Base-by-base conservation (phyloP, 345 rosid genomes). In the Salix brachista region DNA sequence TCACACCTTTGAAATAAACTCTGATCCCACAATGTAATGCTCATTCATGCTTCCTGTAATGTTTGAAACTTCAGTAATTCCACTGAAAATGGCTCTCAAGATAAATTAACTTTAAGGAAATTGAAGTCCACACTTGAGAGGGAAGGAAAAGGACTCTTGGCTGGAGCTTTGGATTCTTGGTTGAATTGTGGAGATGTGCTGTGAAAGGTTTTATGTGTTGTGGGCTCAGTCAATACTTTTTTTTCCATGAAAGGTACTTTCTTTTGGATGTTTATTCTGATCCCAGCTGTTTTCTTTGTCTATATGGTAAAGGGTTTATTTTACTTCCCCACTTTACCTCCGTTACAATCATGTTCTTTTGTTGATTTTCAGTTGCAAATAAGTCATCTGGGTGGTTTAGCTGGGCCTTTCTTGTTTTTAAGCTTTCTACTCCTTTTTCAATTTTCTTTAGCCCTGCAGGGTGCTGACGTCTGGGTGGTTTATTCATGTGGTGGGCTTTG, bases 221-320 rank as follows among this genome's bases (percentile, higher is more conserved):
- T 88, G 91, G 94, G 91, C 88, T 88, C 90, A 50, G 80, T 78
- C 89, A 70, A 73, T 82, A 73, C 80, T 81, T 85, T 84, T 84
- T 75, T 80, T 5, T 71, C 79, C 69, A 74, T 77, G 69, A 80
- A 89, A 89, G 94, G 91, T 88, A 70, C 72, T 78, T 64, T 78
- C 73, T 80, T 83, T 78, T 32, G 67, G 67, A 34, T 68, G 11
- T 19, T 39, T 56, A 68, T 81, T 79, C 85, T 75, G 73, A 78
- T 82, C 77, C 73, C 70, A 64, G 79, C 79, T 75, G 60, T 72
- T 68, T 60, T 68, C 78, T 76, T 77, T 73, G 69, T 71, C 81
- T 39, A 32, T 75, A 72, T 62, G 69, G 77, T 75, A 39, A 80
- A 77, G 75, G 68, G 73, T 78, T 23, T 56, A 75, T 83, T 75